phyloP scores from a whole-genome alignment of 805 yeast genomes.

The Saccharomycopsis amapae region DNA sequence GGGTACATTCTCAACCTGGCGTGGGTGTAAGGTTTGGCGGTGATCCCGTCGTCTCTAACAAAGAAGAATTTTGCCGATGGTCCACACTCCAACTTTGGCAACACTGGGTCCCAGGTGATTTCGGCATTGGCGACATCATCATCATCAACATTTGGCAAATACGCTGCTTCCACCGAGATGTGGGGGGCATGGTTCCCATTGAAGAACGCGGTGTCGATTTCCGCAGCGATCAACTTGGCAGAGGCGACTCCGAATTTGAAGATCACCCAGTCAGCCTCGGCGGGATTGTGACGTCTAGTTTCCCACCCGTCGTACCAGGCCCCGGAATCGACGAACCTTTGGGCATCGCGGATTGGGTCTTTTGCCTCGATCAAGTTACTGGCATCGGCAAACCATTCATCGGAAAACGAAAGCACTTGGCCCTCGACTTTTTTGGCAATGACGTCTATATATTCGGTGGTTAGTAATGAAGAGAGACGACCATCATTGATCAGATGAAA shows the following conservation, averaged over 20 bases:
- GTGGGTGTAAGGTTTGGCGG: constrained; percentile 65
- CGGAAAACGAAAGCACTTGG: constrained; percentile 57
- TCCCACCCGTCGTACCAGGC: constrained; percentile 99
- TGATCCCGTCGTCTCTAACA: constrained; percentile 45
- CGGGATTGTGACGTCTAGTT: constrained; percentile 86
- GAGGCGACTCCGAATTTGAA: constrained; percentile 76
- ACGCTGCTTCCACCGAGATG: constrained; percentile 70
- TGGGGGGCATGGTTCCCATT: constrained; percentile 93
- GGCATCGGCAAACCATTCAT: constrained; percentile 96
- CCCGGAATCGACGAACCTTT: constrained; percentile 73
- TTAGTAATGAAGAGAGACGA: neutral
- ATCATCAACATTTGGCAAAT: constrained; percentile 28
- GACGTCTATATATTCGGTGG: constrained; percentile 42
- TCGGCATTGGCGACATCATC: constrained; percentile 26
- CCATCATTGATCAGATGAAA: too few relatives aligned
- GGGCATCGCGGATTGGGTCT: constrained; percentile 75
- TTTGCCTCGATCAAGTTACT: constrained; percentile 75
- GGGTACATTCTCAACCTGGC: constrained; percentile 89
- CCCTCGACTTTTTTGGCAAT: constrained; percentile 84
- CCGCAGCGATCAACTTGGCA: constrained; percentile 75
- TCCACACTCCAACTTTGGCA: constrained; percentile 73
- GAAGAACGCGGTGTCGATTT: constrained; percentile 90
- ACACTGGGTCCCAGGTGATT: constrained; percentile 62
- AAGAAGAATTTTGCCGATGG: constrained; percentile 86
- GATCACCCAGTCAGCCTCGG: constrained; percentile 81